phyloP scores from a whole-genome alignment of 106 monocot genomes.

The Cymbidium sinense region DNA sequence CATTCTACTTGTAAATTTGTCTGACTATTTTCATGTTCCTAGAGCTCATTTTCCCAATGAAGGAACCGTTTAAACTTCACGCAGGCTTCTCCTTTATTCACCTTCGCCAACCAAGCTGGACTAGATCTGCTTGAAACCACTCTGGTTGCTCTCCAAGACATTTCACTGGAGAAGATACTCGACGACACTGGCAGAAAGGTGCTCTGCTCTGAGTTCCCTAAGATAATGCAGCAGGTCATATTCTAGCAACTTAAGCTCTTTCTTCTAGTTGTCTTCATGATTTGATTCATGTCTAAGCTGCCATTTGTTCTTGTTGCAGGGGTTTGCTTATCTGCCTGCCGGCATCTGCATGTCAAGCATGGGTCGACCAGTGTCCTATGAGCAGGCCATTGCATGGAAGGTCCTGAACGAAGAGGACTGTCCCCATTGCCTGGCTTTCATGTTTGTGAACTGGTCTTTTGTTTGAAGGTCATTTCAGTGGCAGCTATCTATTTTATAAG shows the following conservation, averaged over 20 bases:
- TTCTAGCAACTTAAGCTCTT: not conserved
- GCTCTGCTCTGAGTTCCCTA: conserved; percentile 60
- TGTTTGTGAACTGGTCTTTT: conserved; percentile 92
- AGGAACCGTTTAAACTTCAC: not conserved
- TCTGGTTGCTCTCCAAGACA: conserved; percentile 58
- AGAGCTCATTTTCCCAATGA: not conserved
- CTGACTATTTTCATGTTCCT: not conserved
- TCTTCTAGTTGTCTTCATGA: not conserved
- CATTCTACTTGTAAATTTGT: not conserved
- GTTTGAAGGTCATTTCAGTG: conserved; percentile 25
- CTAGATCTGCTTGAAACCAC: conserved; percentile 89
- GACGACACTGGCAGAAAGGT: conserved; percentile 60
- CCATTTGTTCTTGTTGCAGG: conserved; percentile 28
- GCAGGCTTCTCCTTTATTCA: conserved; percentile 53
- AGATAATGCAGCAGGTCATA: conserved; percentile 85
- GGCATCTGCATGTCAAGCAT: conserved; percentile 79
- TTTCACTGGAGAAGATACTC: conserved; percentile 58
- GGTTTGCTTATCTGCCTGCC: conserved; percentile 47
- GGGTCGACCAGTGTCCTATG: conserved; percentile 81
- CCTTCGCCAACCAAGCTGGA: conserved; percentile 65
- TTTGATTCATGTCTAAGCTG: not conserved
- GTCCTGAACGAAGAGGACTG: conserved; percentile 63
- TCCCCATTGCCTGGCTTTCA: conserved; percentile 76
- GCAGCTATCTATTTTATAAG: not conserved
- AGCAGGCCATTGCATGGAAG: conserved; percentile 85